These are phyloP conservation scores for Vickermania spadyakhi DNA, from an alignment of 208 protist genomes.

Conservation along the genomic window DNA sequence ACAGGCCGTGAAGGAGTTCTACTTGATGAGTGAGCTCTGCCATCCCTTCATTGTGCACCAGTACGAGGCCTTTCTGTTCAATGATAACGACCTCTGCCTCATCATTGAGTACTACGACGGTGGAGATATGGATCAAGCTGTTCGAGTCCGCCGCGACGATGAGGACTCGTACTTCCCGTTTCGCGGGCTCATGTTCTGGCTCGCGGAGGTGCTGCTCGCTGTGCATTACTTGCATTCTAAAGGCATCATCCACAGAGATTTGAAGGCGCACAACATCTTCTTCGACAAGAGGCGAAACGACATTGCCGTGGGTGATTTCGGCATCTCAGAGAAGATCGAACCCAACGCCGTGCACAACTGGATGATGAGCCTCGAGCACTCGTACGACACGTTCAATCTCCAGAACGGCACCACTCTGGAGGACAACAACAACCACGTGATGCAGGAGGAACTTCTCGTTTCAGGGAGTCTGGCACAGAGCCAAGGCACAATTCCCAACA, in stretches of 20 bases:
- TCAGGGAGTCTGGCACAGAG: neutral
- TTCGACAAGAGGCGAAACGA: conserved; percentile 28
- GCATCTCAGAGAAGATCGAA: conserved; percentile 75
- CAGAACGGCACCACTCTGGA: neutral
- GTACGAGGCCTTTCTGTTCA: conserved; percentile 75
- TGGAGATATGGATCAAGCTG: conserved; percentile 68
- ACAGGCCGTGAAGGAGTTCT: conserved; percentile 64
- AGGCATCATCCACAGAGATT: conserved; percentile 78
- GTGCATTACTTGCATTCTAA: conserved; percentile 74
- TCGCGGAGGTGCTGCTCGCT: conserved; percentile 71
- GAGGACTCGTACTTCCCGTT: conserved; percentile 52
- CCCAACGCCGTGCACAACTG: conserved; percentile 18
- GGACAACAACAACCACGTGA: conserved; percentile 6
- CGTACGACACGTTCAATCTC: conserved; percentile 1
- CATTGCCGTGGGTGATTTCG: conserved; percentile 84
- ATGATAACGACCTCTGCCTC: conserved; percentile 73
- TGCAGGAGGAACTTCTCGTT: neutral
- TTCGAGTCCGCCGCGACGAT: conserved; percentile 46
- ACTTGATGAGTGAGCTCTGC: conserved; percentile 65
- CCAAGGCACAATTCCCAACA: too few species aligned
- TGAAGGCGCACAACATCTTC: conserved; percentile 90
- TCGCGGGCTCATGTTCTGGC: conserved; percentile 66
- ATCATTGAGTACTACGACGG: conserved; percentile 90
- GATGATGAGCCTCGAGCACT: neutral
- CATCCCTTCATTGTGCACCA: conserved; percentile 78